A percentile compares a stretch with the other conserved stretches of the same genome.
These are phyloP conservation scores for Inonotus obliquus DNA, from an alignment of 1,284 basidiomycete genomes.

Conservation along the genomic window DNA sequence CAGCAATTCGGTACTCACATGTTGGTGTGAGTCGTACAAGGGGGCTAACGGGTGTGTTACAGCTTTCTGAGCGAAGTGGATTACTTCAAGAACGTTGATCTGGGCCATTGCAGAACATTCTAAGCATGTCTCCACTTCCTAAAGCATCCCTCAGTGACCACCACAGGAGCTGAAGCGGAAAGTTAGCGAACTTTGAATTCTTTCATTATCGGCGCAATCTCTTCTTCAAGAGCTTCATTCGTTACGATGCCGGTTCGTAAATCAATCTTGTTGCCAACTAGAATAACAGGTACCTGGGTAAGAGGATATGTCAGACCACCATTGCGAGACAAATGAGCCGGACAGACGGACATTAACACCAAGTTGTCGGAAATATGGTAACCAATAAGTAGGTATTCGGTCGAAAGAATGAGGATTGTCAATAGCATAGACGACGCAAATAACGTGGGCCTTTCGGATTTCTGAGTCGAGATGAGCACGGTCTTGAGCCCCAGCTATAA, in stretches of 20 bases:
- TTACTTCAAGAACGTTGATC: conserved; percentile 96
- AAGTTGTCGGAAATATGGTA: conserved; percentile 93
- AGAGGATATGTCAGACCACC: conserved; percentile 10
- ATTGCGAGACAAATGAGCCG: conserved; percentile 13
- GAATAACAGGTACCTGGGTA: conserved; percentile 88
- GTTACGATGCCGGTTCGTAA: conserved; percentile 89
- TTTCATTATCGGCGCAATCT: conserved; percentile 93
- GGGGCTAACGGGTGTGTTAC: conserved; percentile 97
- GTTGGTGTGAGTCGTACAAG: conserved; percentile 93
- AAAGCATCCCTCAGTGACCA: conserved; percentile 13
- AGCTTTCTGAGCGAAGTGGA: conserved; percentile 98
- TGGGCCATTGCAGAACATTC: conserved; percentile 91
- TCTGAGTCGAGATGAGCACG: conserved; percentile 88
- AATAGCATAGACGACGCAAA: conserved; percentile 95
- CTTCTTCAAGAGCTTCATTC: conserved; percentile 91
- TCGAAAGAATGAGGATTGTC: conserved; percentile 95
- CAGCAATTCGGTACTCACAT: conserved; percentile 49
- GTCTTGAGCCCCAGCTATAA: conserved; percentile 70
- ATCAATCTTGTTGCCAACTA: conserved; percentile 99
- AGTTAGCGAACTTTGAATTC: conserved; percentile 80
- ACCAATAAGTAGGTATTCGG: conserved; percentile 97
- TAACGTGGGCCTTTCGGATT: conserved; percentile 95
- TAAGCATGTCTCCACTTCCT: conserved; percentile 98
- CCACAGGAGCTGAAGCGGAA: conserved; percentile 9
- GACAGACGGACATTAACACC: conserved; percentile 77